These are phyloP conservation scores for Niveomyces coronatus DNA, from an alignment of 2,329 filamentous ascomycete species.

Conservation along the genomic window DNA sequence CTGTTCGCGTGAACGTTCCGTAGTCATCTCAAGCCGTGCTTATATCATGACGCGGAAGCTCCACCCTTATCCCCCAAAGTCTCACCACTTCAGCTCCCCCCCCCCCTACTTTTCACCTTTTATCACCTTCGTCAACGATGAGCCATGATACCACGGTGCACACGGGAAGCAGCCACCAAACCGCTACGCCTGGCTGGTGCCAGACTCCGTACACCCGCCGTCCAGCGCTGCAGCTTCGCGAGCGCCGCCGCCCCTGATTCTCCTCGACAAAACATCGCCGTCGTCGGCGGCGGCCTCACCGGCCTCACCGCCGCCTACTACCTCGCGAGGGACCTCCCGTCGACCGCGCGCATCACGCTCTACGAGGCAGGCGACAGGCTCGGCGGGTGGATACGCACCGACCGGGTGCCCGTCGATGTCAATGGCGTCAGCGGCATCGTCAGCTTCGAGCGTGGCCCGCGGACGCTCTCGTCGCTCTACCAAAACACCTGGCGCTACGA, in stretches of 20 bases:
- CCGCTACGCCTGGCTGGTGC: background rate
- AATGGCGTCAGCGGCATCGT: constrained; percentile 47
- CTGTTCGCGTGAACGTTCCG: no score
- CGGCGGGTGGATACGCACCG: constrained; percentile 77
- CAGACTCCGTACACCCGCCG: no score
- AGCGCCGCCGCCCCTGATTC: no score
- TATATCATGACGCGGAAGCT: no score
- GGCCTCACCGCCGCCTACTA: constrained; percentile 73
- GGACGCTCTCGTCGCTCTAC: constrained; percentile 54
- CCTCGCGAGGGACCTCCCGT: constrained; percentile 55
- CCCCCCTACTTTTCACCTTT: background rate
- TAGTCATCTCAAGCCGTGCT: no score
- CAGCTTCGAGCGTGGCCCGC: constrained; percentile 74
- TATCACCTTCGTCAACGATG: no score
- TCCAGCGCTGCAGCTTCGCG: background rate
- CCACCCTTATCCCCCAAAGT: no score
- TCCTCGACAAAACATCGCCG: constrained; percentile 41
- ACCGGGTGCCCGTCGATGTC: constrained; percentile 44
- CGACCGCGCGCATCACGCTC: constrained; percentile 59
- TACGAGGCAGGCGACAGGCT: constrained; percentile 62
- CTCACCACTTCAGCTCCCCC: background rate
- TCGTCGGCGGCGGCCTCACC: constrained; percentile 75
- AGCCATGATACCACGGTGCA: constrained; percentile 1
- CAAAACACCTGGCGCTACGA: constrained; percentile 36
- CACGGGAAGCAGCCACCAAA: constrained; percentile 1